Percentiles rank a stretch among this genome's conserved stretches.
Evolutionary conservation across 2,329 filamentous ascomycete species (phyloP).

Genomic region (Saccharata proteae): DNA sequence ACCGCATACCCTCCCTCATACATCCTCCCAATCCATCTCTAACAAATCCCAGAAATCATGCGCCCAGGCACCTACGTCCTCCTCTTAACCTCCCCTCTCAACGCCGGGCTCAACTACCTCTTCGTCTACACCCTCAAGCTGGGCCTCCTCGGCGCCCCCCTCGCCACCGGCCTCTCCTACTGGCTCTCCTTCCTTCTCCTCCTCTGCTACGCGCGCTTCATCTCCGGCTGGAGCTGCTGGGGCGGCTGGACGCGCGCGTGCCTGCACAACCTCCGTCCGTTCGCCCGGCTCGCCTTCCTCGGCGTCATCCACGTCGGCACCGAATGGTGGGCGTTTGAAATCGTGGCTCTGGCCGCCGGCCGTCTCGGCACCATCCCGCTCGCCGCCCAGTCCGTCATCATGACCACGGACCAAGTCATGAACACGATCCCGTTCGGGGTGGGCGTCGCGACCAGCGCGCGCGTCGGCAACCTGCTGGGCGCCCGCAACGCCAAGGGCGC

Average conservation of each 20-base stretch:
- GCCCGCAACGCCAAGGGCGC: constrained; percentile 54
- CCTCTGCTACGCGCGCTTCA: constrained; percentile 58
- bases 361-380: constrained; percentile 65
- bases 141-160: constrained; percentile 64
- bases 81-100: constrained; percentile 48
- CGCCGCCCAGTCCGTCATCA: constrained; percentile 77
- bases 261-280: constrained; percentile 55
- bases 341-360: constrained; percentile 72
- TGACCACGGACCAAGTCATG: constrained; percentile 78
- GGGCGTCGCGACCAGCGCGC: constrained; percentile 65
- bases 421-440: constrained; percentile 80
- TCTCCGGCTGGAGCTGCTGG: constrained; percentile 67
- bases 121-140: constrained; percentile 62
- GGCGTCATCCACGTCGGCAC: constrained; percentile 77
- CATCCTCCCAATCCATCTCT: neutral
- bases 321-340: constrained; percentile 93
- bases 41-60: constrained; percentile 42
- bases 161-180: constrained; percentile 76
- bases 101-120: constrained; percentile 47
- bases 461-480: constrained; percentile 71
- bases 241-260: constrained; percentile 57
- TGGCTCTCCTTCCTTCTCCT: constrained; percentile 73
- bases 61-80: constrained; percentile 51
- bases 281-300: constrained; percentile 61
- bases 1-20: neutral